phyloP scores from a whole-genome alignment of 2,329 filamentous ascomycete genomes.

The Sclerotinia borealis region DNA sequence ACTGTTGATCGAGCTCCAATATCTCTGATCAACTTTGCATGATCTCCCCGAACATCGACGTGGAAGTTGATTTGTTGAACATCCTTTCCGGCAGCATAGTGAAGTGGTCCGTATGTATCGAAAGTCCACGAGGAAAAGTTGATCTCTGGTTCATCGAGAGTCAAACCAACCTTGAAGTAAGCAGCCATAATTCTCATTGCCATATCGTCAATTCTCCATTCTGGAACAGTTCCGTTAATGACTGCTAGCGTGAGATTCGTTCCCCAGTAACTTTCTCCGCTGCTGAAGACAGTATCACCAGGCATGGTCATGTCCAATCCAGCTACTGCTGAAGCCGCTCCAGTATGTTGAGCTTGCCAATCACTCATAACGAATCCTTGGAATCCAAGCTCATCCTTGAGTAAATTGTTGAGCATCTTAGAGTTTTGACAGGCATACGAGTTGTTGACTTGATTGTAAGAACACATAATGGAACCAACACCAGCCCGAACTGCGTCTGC shows the following conservation, averaged over 20 bases:
- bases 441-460: conserved; percentile 78
- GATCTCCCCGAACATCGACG: conserved; percentile 75
- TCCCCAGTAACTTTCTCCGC: conserved; percentile 62
- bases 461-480: conserved; percentile 77
- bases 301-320: conserved; percentile 75
- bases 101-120: conserved; percentile 46
- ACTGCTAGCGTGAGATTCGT: conserved; percentile 82
- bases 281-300: conserved; percentile 72
- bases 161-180: conserved; percentile 60
- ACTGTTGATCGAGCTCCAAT: conserved; percentile 77
- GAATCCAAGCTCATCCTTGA: conserved; percentile 77
- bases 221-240: conserved; percentile 81
- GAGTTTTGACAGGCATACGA: conserved; percentile 77
- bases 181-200: conserved; percentile 73
- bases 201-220: conserved; percentile 89
- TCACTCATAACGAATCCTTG: conserved; percentile 78
- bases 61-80: conserved; percentile 70
- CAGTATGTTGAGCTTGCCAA: conserved; percentile 52
- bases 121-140: conserved; percentile 88
- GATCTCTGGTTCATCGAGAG: conserved; percentile 43
- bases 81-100: conserved; percentile 46
- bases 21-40: conserved; percentile 66
- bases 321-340: conserved; percentile 4
- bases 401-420: conserved; percentile 64
- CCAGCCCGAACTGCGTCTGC: conserved; percentile 60